These are phyloP conservation scores for Auriscalpium vulgare DNA, from an alignment of 768 basidiomycete species.

Conservation along the genomic window DNA sequence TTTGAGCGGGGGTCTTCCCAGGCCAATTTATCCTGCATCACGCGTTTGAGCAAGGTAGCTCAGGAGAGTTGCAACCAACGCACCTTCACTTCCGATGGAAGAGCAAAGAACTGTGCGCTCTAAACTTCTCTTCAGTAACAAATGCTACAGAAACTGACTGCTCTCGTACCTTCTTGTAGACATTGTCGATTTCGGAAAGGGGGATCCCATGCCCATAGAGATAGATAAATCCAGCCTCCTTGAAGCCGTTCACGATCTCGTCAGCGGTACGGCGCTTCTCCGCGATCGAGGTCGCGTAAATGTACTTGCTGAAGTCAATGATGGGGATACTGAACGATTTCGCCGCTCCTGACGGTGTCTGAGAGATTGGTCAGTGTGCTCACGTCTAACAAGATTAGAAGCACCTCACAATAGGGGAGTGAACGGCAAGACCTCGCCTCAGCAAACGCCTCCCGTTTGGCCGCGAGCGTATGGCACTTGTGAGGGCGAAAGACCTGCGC, in stretches of 20 bases:
- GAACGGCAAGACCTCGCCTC: no score
- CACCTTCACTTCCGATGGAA: conserved; percentile 59
- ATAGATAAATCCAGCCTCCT: conserved; percentile 76
- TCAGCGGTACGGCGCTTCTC: conserved; percentile 59
- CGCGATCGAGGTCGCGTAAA: conserved; percentile 34
- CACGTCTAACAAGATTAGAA: no score
- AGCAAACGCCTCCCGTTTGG: no score
- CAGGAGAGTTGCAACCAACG: neutral
- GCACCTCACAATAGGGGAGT: no score
- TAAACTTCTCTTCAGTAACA: conserved; percentile 21
- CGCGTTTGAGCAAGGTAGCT: neutral
- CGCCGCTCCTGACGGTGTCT: no score
- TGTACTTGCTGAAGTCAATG: conserved; percentile 70
- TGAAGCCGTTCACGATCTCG: conserved; percentile 71
- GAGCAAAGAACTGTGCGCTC: conserved; percentile 70
- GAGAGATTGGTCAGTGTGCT: no score
- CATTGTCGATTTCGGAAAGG: conserved; percentile 42
- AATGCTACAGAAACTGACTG: neutral
- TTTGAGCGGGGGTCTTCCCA: conserved; percentile 87
- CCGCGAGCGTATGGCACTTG: no score
- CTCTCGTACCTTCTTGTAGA: conserved; percentile 53
- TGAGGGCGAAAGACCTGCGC: no score
- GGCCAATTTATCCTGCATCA: conserved; percentile 45
- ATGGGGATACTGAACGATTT: conserved; percentile 47
- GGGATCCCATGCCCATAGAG: conserved; percentile 67